Conservation (phyloP, 306 rosid genomes). For the Rosa rugosa region DNA sequence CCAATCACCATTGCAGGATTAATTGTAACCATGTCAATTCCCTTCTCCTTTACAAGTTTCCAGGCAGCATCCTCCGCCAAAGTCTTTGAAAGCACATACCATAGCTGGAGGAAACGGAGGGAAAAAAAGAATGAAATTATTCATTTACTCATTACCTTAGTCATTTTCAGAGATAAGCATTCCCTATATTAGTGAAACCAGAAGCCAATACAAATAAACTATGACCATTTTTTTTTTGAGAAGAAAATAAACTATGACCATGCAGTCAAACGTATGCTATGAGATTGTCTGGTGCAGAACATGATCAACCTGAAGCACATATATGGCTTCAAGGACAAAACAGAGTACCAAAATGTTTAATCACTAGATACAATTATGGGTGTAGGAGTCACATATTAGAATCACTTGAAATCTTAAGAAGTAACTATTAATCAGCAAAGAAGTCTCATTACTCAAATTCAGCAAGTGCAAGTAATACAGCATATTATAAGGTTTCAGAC, state of each 20-base stretch:
- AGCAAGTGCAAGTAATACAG: background rate
- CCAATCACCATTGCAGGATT: constrained; percentile 77
- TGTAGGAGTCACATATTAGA: background rate
- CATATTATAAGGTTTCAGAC: background rate
- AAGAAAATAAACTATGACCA: background rate
- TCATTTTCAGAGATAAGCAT: background rate
- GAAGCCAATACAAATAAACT: background rate
- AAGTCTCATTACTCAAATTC: background rate
- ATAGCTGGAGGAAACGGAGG: constrained; percentile 39
- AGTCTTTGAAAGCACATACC: constrained; percentile 80
- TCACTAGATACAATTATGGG: background rate
- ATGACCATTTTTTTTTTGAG: no score
- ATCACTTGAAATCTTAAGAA: background rate
- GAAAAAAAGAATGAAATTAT: background rate
- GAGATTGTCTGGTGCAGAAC: background rate
- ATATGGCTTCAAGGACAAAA: background rate
- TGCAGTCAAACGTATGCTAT: background rate
- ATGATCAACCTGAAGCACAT: background rate
- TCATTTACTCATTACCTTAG: background rate
- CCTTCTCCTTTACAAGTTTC: constrained; percentile 73
- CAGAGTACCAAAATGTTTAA: background rate
- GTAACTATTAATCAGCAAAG: background rate
- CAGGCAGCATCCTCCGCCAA: constrained; percentile 92
- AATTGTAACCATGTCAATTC: constrained; percentile 65
- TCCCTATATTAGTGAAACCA: background rate